Conservation (phyloP, 495 filamentous ascomycete species). For the Talaromyces wortmannii region DNA sequence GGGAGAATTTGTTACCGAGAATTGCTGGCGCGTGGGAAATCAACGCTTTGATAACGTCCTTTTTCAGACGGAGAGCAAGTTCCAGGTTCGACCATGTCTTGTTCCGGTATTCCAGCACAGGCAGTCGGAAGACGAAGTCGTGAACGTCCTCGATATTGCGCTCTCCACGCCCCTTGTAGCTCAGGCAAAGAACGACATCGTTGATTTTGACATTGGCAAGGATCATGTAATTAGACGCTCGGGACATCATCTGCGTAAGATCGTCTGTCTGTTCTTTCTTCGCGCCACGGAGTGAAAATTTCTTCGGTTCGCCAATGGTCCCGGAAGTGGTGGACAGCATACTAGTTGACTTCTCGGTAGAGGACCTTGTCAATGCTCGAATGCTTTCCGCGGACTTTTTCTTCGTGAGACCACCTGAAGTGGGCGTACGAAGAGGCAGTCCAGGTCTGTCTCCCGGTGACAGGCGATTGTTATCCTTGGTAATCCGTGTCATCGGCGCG, state of each 20-base stretch:
- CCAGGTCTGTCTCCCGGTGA: conserved; percentile 15
- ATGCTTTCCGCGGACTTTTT: conserved; percentile 66
- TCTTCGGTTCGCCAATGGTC: conserved; percentile 49
- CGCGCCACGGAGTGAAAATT: conserved; percentile 42
- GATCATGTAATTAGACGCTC: conserved; percentile 95
- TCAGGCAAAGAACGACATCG: conserved; percentile 88
- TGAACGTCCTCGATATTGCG: conserved; percentile 95
- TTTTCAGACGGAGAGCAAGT: conserved; percentile 84
- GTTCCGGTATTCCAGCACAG: conserved; percentile 90
- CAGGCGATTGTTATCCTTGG: conserved; percentile 34
- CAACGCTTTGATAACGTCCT: conserved; percentile 85
- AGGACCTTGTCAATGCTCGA: conserved; percentile 38
- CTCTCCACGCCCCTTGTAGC: conserved; percentile 93
- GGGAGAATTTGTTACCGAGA: conserved; percentile 92
- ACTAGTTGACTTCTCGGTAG: conserved; percentile 35
- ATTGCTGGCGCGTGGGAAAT: conserved; percentile 95
- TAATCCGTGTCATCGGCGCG: conserved; percentile 31
- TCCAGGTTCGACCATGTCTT: conserved; percentile 99
- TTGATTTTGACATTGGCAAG: conserved; percentile 92
- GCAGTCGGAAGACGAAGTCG: conserved; percentile 93
- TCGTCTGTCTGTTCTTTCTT: conserved; percentile 72
- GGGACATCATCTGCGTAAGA: conserved; percentile 94
- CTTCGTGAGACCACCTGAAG: conserved; percentile 36
- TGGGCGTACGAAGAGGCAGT: conserved; percentile 18
- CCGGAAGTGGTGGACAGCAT: conserved; percentile 42